Base-by-base conservation (phyloP, 225 moss, liverwort and hornwort genomes). In the Sphagnum tenellum region DNA sequence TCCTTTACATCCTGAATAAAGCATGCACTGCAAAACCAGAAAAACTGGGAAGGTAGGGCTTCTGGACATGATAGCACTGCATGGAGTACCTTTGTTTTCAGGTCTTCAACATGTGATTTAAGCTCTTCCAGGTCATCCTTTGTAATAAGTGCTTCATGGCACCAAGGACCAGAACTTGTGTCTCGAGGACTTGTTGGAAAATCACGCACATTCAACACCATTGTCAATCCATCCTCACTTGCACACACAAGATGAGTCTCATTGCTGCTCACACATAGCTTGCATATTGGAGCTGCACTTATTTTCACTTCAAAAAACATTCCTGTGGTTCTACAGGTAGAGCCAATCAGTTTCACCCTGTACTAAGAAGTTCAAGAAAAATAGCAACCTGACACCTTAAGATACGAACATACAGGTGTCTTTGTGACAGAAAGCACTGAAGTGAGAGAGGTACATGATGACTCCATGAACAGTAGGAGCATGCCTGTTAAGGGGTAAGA, bases 401-500 rank as follows among this genome's bases (percentile, higher is more conserved):
- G 29, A 29, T 29, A 29, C 29, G 1, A 29, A 0, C 29, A 29
- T 29, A 29, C 29, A 29, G 29, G 29, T 29, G 29, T 29, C 29
- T 29, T 29, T 29, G 29, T 29, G 29, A 29, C 29, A 29, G 29
- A 29, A 29, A 29, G 29, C 29, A 29, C 29, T 29, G 29, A 29
- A 29, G 29, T 29, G 29, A 29, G 29, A 29, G 29, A 29, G 29
- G 29, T 29, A 29, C 29, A 29, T 29, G 29, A 29, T 29, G 29
- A 29, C 29, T 29, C 29, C 29, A 29, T 29, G 29, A 58, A 65
- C 55, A 67, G 6, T 55, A 61, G 64, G 62, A 77, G 81, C 91
- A 67, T 92, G 82, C 92, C 85, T 92, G 87, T 83, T 47, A 92
- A 71, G 47, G 87, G 87, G 61, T 92, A 88, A 29, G 66, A 82